Conservation (phyloP, 805 yeast genomes). For the Wickerhamomyces sydowiorum region DNA sequence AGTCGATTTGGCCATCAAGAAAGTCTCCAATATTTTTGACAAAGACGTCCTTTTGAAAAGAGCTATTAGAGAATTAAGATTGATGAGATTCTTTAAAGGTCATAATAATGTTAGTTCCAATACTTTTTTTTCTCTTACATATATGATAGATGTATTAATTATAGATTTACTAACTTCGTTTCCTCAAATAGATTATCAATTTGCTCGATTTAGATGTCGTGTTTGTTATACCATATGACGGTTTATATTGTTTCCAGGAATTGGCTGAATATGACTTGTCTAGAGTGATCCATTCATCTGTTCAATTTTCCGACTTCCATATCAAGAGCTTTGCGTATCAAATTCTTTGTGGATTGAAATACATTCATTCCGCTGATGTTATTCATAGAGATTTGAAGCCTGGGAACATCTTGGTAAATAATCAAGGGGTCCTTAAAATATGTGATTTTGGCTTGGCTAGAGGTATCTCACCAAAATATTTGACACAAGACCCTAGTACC, state of each 20-base stretch:
- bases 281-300: conserved; percentile 69
- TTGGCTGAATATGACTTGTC: conserved; percentile 78
- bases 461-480: conserved; percentile 44
- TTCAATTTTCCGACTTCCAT: conserved; percentile 80
- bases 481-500: conserved; percentile 31
- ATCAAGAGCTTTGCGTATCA: conserved; percentile 74
- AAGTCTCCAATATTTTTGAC: conserved; percentile 64
- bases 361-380: conserved; percentile 88
- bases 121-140: neutral
- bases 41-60: conserved; percentile 65
- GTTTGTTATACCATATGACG: conserved; percentile 63
- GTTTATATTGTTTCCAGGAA: conserved; percentile 86
- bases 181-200: conserved; percentile 45
- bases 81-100: conserved; percentile 80
- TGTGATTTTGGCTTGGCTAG: conserved; percentile 95
- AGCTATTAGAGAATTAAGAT: conserved; percentile 76
- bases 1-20: conserved; percentile 66
- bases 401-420: conserved; percentile 74
- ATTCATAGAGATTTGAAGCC: conserved; percentile 92
- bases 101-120: conserved; percentile 54
- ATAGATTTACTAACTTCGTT: too few species aligned
- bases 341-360: conserved; percentile 78
- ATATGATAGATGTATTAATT: too few species aligned
- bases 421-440: conserved; percentile 71
- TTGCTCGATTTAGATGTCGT: conserved; percentile 73